These are phyloP conservation scores for Peronospora farinosa DNA, from an alignment of 352 stramenopile genomes.

Conservation along the genomic window DNA sequence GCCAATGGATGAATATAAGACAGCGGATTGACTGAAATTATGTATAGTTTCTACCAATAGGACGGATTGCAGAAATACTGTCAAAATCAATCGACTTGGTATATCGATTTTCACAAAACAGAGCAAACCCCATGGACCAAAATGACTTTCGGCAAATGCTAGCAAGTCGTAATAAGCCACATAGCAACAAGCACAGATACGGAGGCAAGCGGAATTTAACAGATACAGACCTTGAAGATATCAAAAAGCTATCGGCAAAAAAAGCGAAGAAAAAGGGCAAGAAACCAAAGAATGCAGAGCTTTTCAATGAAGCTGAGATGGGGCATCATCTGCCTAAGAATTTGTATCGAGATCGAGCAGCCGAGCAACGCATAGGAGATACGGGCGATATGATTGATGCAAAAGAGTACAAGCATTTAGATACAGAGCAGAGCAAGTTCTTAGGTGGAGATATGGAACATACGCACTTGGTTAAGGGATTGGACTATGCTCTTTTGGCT, in stretches of 20 bases:
- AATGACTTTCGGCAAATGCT: slow-evolving; percentile 71
- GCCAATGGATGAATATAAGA: slow-evolving; percentile 25
- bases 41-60: slow-evolving; percentile 8
- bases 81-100: slow-evolving; percentile 5
- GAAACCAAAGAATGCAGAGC: slow-evolving; percentile 27
- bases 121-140: slow-evolving; percentile 46
- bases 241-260: slow-evolving; percentile 49
- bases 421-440: slow-evolving; percentile 79
- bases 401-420: slow-evolving; percentile 45
- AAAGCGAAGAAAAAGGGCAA: slow-evolving; percentile 57
- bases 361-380: slow-evolving; percentile 43
- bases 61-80: neutral
- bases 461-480: slow-evolving; percentile 84
- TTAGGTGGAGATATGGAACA: slow-evolving; percentile 75
- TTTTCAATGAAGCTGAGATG: neutral
- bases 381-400: slow-evolving; percentile 41
- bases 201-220: slow-evolving; percentile 56
- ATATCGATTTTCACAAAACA: slow-evolving; percentile 1
- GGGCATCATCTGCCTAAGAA: neutral
- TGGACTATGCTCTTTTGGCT: slow-evolving; percentile 84
- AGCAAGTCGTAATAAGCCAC: slow-evolving; percentile 20
- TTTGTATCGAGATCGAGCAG: slow-evolving; percentile 60
- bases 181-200: slow-evolving; percentile 18
- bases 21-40: slow-evolving; percentile 10
- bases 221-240: slow-evolving; percentile 38